Base-by-base conservation (phyloP, 306 rosid species). In the Castanea crenata region DNA sequence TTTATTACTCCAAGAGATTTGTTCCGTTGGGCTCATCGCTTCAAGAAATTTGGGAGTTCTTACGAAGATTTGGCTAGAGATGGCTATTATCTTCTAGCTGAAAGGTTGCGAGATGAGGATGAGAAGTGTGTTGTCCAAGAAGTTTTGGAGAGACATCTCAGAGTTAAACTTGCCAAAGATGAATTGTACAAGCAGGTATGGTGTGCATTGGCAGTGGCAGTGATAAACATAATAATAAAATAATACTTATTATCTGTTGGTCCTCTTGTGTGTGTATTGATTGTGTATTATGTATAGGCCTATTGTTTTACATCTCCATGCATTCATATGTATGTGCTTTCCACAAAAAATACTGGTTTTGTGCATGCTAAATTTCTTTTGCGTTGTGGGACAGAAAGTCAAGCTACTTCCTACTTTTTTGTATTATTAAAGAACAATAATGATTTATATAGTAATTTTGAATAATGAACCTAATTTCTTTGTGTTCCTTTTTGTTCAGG, bases 1-100 rank as follows among this genome's bases (percentile, higher is more conserved):
- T 95, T 91, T 74, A 91, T 95, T 82, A 95, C 99, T 81, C 99
- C 97, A 32, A 89, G 99, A 34, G 98, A 95, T 61, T 84, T 95
- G 84, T 93, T 95, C 78, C 97, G 96, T 4, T 95, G 99, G 99
- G 98, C 98, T 76, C 85, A 92, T 81, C 99, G 99, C 54, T 92
- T 78, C 76, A 82, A 73, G 79, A 69, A 52, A 86, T 91, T 91
- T 86, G 92, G 92, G 38, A 87, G 81, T 34, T 85, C 91, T 8
- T 67, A 81, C 15, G 90, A 90, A 75, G 96, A 93, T 83, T 85
- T 95, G 87, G 97, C 97, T 72, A 88, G 83, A 81, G 99, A 95
- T 82, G 99, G 99, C 31, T 95, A 91, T 86, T 92, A 86, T 95
- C 97, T 95, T 76, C 82, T 95, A 90, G 98, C 98, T 62, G 99